A percentile compares a stretch with the other conserved stretches of the same genome.
Conservation (phyloP, 257 asterid genomes). For the Datura wrightii region DNA sequence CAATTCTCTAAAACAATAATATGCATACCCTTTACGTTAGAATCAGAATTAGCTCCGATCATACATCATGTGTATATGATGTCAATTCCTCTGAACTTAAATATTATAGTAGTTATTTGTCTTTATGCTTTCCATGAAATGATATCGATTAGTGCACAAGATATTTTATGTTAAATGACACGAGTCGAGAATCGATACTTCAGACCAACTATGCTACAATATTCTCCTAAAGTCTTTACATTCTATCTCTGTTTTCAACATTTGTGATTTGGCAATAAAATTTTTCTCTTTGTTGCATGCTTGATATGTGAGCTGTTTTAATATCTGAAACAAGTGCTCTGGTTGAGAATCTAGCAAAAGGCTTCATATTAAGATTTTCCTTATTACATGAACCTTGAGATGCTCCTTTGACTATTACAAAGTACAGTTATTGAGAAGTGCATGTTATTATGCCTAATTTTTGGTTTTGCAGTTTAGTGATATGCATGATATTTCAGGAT, state of each 20-base stretch:
- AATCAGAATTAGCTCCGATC: neutral
- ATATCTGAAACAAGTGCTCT: neutral
- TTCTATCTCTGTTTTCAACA: neutral
- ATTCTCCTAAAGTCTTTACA: neutral
- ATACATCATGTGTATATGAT: neutral
- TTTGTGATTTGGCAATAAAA: conserved; percentile 14
- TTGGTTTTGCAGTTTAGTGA: neutral
- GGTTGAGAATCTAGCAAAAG: neutral
- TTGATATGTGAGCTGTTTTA: conserved; percentile 5
- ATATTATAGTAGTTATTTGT: neutral
- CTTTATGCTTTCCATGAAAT: neutral
- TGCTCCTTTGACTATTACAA: neutral
- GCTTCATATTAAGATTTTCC: neutral
- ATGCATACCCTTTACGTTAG: neutral
- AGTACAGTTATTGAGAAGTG: neutral
- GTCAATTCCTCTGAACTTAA: neutral
- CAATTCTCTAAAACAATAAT: neutral
- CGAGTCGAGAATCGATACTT: neutral
- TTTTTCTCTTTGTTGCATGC: conserved; percentile 1
- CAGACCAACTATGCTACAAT: neutral
- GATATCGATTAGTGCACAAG: neutral
- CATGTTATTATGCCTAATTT: neutral
- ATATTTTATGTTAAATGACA: neutral
- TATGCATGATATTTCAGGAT: neutral
- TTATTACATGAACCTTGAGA: neutral